phyloP scores from a whole-genome alignment of 257 asterid genomes.

The Solanum chiquidenum region DNA sequence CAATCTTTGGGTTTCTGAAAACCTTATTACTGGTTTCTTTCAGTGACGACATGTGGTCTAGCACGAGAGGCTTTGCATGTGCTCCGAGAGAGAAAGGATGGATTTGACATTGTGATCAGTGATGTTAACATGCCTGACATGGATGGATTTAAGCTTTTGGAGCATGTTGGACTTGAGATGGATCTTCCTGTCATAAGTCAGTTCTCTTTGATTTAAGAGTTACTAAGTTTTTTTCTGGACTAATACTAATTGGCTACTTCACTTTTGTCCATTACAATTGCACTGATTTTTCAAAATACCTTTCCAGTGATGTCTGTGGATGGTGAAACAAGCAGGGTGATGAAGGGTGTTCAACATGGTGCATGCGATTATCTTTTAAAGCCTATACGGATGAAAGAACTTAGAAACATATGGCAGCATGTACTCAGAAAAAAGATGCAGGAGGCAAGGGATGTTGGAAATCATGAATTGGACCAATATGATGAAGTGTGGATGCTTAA shows the following conservation, averaged over 20 bases:
- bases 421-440: conserved; percentile 56
- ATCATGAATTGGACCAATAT: conserved; percentile 26
- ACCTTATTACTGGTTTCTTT: conserved; percentile 9
- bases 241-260: background rate
- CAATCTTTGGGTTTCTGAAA: background rate
- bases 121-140: conserved; percentile 98
- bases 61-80: conserved; percentile 72
- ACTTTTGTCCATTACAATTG: background rate
- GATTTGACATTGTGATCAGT: conserved; percentile 82
- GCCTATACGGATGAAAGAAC: conserved; percentile 72
- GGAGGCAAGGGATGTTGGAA: conserved; percentile 36
- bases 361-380: conserved; percentile 83
- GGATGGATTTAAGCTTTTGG: conserved; percentile 97
- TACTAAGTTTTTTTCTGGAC: background rate
- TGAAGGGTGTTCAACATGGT: conserved; percentile 76
- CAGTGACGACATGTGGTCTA: conserved; percentile 74
- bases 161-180: conserved; percentile 93
- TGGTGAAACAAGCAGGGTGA: conserved; percentile 68
- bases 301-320: conserved; percentile 74
- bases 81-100: conserved; percentile 76
- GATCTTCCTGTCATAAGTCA: conserved; percentile 93
- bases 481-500: conserved; percentile 38
- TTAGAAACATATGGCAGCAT: conserved; percentile 82
- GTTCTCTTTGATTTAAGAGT: conserved; percentile 2
- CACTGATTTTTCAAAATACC: background rate